Evolutionary conservation across 176 grass and related monocot species (phyloP), one percentile per base, ranked within the genome.

Genomic region (Elymus sibiricus): DNA sequence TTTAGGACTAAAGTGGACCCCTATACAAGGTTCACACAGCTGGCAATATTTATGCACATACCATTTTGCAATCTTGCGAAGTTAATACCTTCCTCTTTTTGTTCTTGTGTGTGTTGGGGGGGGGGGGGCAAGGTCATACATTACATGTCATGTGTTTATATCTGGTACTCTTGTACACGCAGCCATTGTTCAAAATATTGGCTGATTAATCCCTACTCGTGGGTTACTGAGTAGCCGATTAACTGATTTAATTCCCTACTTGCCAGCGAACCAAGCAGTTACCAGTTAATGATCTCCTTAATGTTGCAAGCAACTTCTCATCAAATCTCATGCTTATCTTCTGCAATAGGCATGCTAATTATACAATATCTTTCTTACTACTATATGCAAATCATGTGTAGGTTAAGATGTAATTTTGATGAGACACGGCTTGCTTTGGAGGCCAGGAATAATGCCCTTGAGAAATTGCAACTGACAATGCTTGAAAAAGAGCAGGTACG

Each of bases 401-500:
- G 97, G 88, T 89, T 96, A 79, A 90, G 92, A 42, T 87, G 92
- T 84, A 91, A 89, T 87, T 84, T 99, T 21, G 97, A 99, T 49
- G 97, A 99, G 87, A 90, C 87, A 86, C 94, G 56, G 42, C 82
- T 84, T 84, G 40, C 85, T 47, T 88, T 95, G 79, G 97, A 99
- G 83, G 87, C 92, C 60, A 99, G 93, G 91, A 95, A 90, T 44
- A 93, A 85, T 89, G 80, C 86, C 76, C 85, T 99, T 53, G 97
- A 99, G 64, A 93, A 91, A 43, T 82, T 99, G 82, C 92, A 93
- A 81, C 94, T 93, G 76, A 88, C 92, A 43, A 88, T 94, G 78
- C 81, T 94, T 74, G 90, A 99, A 87, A 99, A 99, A 94, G 97
- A 99, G 78, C 92, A 96, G 92, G 97, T 99, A 91, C 55, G 74